Evolutionary conservation across 129 eudicot genomes (phyloP), one percentile per base, ranked within the genome.

Genomic region (Scalesia atractyloides): DNA sequence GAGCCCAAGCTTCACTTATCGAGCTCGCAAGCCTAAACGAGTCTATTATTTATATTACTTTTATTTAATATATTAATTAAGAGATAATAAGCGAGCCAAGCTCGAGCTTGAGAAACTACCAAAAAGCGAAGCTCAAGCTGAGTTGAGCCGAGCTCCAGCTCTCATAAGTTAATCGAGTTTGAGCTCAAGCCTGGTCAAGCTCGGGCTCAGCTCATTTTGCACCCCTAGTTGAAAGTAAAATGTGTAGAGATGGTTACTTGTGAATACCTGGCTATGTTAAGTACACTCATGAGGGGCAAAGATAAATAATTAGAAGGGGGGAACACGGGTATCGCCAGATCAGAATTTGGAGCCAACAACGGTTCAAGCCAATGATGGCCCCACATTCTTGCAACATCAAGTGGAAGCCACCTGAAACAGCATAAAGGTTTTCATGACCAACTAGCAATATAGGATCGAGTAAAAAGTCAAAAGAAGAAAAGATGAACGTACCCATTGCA

Each of bases 341-440:
- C 89, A 66, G 97, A 88, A 83, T 86, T 81, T 18, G 97, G 96
- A 17, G 93, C 78, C 74, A 94, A 71, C 65, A 94, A 57, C 19
- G 96, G 93, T 75, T 94, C 99, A 47, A 94, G 97, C 97, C 99
- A 94, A 83, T 90, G 97, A 56, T 94, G 97, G 33, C 97, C 99
- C 99, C 97, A 90, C 89, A 85, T 88, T 73, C 88, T 86, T 5
- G 99, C 99, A 73, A 94, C 97, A 54, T 94, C 97, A 73, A 90
- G 77, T 43, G 99, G 99, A 71, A 94, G 89, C 97, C 99, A 88
- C 80, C 99, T 94, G 89, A 68, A 84, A 82, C 44, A 75, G 66
- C 63, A 63, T 34, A 71, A 13, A 60, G 1, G 49, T 33, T 65
- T 70, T 50, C 62, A 64, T 39, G 6, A 79, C 70, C 24, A 20